These are phyloP conservation scores for Senna siamea DNA, from an alignment of 306 rosid species.

Conservation along the genomic window DNA sequence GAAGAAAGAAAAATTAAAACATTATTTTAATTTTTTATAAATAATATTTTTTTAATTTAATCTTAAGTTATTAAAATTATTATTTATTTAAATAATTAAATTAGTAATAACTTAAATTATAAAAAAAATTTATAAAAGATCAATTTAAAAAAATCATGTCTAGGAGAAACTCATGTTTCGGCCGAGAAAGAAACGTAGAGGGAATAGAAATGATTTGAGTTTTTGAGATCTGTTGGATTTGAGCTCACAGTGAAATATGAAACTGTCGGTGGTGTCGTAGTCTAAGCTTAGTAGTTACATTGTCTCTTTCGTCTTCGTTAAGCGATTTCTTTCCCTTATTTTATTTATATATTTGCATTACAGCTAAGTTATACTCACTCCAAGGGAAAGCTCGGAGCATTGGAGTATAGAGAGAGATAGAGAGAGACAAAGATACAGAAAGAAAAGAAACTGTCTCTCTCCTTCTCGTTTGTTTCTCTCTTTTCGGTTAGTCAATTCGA, in stretches of 20 bases:
- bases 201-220: too few species aligned
- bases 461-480: background rate
- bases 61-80: too few species aligned
- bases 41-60: too few species aligned
- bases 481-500: constrained; percentile 47
- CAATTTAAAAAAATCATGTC: too few species aligned
- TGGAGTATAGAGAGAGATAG: constrained; percentile 34
- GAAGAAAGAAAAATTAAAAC: too few species aligned
- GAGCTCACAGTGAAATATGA: background rate
- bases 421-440: constrained; percentile 36
- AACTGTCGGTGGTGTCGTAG: constrained; percentile 68
- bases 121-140: too few species aligned
- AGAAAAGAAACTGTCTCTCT: constrained; percentile 8
- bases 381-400: constrained; percentile 19
- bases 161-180: too few species aligned
- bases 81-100: too few species aligned
- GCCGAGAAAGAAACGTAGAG: too few species aligned
- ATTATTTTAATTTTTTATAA: too few species aligned
- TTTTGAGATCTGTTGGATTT: too few species aligned
- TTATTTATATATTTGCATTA: constrained; percentile 53
- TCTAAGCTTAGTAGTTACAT: constrained; percentile 43
- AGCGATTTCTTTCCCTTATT: constrained; percentile 31
- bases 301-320: constrained; percentile 64
- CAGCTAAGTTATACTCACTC: constrained; percentile 52
- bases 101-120: too few species aligned